Percentiles rank a stretch among this genome's conserved stretches.
phyloP scores from a whole-genome alignment of 2,329 filamentous ascomycete genomes.

The Uncinocarpus reesii region DNA sequence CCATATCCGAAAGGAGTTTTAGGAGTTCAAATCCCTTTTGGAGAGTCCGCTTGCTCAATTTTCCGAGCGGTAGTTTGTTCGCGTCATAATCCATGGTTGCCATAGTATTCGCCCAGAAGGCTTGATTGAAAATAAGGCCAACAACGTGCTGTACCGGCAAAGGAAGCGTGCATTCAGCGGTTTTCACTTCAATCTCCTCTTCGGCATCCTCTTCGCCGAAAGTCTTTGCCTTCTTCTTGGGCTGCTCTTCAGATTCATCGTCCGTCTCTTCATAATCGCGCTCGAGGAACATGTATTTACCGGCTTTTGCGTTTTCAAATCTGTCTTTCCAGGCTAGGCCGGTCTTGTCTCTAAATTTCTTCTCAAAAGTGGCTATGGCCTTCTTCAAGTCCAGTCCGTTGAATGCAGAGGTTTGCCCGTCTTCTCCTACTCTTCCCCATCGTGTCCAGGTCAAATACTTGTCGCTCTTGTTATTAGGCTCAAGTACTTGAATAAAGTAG shows the following conservation, averaged over 20 bases:
- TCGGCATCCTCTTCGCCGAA: conserved; percentile 25
- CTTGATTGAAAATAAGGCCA: conserved; percentile 71
- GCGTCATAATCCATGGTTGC: conserved; percentile 37
- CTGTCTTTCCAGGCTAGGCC: conserved; percentile 44
- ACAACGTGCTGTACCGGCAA: conserved; percentile 57
- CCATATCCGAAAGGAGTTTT: conserved; percentile 60
- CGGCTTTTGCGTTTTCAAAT: conserved; percentile 39
- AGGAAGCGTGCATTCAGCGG: conserved; percentile 48
- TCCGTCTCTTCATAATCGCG: conserved; percentile 57
- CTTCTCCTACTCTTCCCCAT: conserved; percentile 65
- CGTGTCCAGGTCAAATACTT: conserved; percentile 58
- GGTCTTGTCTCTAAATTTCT: conserved; percentile 50
- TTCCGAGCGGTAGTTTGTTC: conserved; percentile 70
- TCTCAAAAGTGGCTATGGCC: conserved; percentile 40
- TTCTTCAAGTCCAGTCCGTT: conserved; percentile 29
- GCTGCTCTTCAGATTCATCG: conserved; percentile 32
- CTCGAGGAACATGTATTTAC: conserved; percentile 70
- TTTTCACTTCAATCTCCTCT: conserved; percentile 28
- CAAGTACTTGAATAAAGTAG: conserved; percentile 61
- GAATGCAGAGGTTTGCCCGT: conserved; percentile 38
- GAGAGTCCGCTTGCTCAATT: conserved; percentile 70
- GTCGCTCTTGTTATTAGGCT: conserved; percentile 21
- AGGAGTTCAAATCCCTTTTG: conserved; percentile 63
- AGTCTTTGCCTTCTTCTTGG: conserved; percentile 22
- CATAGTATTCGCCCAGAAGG: conserved; percentile 54